These are phyloP conservation scores for Neoascochyta sp. DNA, from an alignment of 2,329 filamentous ascomycete species.

Conservation along the genomic window DNA sequence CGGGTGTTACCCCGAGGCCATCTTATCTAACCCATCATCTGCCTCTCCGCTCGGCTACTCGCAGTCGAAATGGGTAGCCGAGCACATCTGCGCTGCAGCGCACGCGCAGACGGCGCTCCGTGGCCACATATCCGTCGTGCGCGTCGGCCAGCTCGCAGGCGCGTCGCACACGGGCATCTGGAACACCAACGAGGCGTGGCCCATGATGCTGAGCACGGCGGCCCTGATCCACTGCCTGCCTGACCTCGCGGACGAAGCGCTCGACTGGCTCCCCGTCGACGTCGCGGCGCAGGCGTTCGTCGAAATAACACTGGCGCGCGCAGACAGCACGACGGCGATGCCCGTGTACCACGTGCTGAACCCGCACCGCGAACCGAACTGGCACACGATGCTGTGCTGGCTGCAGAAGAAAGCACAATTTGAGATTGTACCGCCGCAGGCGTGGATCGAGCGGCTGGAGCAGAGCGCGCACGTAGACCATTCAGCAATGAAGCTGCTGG, in stretches of 20 bases:
- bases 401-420: constrained; percentile 38
- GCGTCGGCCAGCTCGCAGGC: constrained; percentile 44
- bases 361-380: constrained; percentile 42
- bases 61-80: constrained; percentile 55
- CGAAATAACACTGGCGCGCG: constrained; percentile 28
- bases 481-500: constrained; percentile 48
- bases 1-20: constrained; percentile 39
- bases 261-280: constrained; percentile 36
- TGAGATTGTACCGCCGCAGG: constrained; percentile 40
- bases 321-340: constrained; percentile 6
- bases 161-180: constrained; percentile 24
- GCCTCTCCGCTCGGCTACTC: constrained; percentile 54
- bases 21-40: constrained; percentile 42
- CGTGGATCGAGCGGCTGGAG: constrained; percentile 46
- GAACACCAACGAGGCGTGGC: constrained; percentile 35
- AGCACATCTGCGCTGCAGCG: constrained; percentile 50
- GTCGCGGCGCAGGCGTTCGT: constrained; percentile 49
- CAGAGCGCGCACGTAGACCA: constrained; percentile 33
- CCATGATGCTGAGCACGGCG: constrained; percentile 35
- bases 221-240: constrained; percentile 28
- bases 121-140: constrained; percentile 29
- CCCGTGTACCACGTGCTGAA: constrained; percentile 52
- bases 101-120: constrained; percentile 25
- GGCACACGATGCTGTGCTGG: constrained; percentile 49
- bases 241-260: constrained; percentile 22